Conservation (phyloP, 164 flowering plant species). For the Cinnamomum chago region DNA sequence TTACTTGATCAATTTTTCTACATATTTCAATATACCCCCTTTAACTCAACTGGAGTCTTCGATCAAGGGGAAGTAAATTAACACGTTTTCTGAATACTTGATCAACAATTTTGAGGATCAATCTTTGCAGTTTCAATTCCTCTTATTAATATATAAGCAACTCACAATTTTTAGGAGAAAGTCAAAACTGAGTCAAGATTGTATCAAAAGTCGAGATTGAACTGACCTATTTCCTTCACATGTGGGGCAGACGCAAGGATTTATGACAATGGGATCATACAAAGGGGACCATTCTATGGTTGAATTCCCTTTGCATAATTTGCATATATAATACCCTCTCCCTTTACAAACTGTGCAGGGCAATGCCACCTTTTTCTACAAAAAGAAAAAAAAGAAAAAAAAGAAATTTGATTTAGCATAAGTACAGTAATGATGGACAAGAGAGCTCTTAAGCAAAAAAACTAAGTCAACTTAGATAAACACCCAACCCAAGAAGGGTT, state of each 20-base stretch:
- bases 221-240: conserved; percentile 71
- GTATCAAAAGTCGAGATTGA: neutral
- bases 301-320: conserved; percentile 61
- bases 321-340: conserved; percentile 66
- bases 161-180: no score
- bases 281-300: conserved; percentile 77
- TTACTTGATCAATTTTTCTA: neutral
- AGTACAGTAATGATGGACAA: neutral
- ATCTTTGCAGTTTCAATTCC: neutral
- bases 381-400: neutral
- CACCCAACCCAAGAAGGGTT: neutral
- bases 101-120: neutral
- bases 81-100: neutral
- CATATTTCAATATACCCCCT: neutral
- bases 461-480: neutral
- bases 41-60: neutral
- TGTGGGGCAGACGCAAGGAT: conserved; percentile 82
- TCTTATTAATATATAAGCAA: neutral
- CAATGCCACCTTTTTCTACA: conserved; percentile 45
- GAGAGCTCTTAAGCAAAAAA: neutral
- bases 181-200: no score
- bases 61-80: neutral
- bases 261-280: conserved; percentile 56
- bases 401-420: neutral
- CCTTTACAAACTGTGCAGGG: conserved; percentile 55